Evolutionary conservation across 1,139 yeast genomes (phyloP), one percentile per base, ranked within the genome.

Genomic region (Yamadazyma sp.): DNA sequence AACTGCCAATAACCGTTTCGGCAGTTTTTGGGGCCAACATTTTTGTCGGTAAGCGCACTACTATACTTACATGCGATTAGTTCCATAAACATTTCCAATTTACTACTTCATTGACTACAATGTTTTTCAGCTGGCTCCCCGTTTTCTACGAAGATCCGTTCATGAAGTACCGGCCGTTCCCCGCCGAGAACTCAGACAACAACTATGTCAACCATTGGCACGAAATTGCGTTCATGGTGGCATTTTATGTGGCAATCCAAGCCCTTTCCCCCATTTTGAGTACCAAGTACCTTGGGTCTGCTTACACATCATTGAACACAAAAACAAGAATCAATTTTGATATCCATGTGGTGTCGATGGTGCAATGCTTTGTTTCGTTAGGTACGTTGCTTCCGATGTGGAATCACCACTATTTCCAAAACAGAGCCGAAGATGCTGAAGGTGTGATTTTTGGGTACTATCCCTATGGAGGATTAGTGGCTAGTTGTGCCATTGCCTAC

Each of bases 311-410:
- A 8, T 66, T 82, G 41, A 56, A 67, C 24, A 50, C 52, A 23
- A 76, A 78, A 45, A 70, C 76, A 25, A 69, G 69, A 52, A 59
- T 83, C 51, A 90, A 92, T 59, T 87, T 87, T 54, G 95, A 89
- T 57, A 83, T 90, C 50, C 96, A 92, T 59, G 76, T 86, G 15
- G 96, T 89, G 3, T 87, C 97, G 2, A 85, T 85, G 78, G 73
- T 89, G 29, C 97, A 92, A 60, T 77, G 90, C 39, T 41, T 82
- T 3, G 46, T 83, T 30, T 82, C 89, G 34, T 54, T 84, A 36
- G 53, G 57, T 6, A 52, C 79, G 8, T 70, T 82, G 29, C 52
- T 75, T 30, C 92, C 92, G 0, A 65, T 81, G 57, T 80, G 84
- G 64, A 64, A 67, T 47, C 78, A 77, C 46, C 69, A 73, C 2